Percentiles rank a stretch among this genome's conserved stretches.
These are phyloP conservation scores for Rhizophora mangle DNA, from an alignment of 345 rosid genomes.

Conservation along the genomic window DNA sequence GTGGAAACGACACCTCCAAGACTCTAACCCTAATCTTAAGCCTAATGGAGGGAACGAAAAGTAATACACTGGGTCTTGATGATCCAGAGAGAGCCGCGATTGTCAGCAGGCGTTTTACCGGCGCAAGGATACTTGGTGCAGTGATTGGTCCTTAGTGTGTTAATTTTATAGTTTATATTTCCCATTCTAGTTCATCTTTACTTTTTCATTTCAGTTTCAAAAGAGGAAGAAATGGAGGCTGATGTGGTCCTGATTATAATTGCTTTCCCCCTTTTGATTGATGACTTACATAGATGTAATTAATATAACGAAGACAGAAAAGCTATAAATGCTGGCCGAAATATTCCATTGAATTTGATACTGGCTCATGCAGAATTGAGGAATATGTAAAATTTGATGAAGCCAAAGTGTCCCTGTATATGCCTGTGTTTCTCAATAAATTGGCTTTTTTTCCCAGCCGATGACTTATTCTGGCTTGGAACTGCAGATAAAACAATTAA, in stretches of 20 bases:
- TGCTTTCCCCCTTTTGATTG: constrained; percentile 19
- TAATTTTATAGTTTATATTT: too few relatives aligned
- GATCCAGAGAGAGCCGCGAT: too few relatives aligned
- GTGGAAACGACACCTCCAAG: too few relatives aligned
- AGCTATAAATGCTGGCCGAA: constrained; percentile 71
- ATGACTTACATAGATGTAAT: constrained; percentile 94
- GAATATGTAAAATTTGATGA: constrained; percentile 72
- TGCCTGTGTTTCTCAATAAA: not conserved
- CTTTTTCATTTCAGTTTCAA: too few relatives aligned
- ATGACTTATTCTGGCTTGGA: not conserved
- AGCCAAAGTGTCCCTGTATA: constrained; percentile 41
- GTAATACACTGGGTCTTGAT: too few relatives aligned
- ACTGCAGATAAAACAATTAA: constrained; percentile 59
- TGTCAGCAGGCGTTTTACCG: too few relatives aligned
- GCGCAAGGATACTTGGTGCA: too few relatives aligned
- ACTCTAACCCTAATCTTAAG: too few relatives aligned
- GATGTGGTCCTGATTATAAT: constrained; percentile 8
- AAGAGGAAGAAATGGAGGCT: not conserved
- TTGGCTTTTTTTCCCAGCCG: not conserved
- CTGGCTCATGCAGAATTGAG: constrained; percentile 45
- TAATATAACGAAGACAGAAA: constrained; percentile 75
- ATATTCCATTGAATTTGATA: constrained; percentile 74
- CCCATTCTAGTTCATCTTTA: too few relatives aligned
- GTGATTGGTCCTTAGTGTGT: too few relatives aligned
- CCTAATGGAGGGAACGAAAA: too few relatives aligned